phyloP scores from a whole-genome alignment of 352 stramenopile species.

The Phytophthora megakarya region DNA sequence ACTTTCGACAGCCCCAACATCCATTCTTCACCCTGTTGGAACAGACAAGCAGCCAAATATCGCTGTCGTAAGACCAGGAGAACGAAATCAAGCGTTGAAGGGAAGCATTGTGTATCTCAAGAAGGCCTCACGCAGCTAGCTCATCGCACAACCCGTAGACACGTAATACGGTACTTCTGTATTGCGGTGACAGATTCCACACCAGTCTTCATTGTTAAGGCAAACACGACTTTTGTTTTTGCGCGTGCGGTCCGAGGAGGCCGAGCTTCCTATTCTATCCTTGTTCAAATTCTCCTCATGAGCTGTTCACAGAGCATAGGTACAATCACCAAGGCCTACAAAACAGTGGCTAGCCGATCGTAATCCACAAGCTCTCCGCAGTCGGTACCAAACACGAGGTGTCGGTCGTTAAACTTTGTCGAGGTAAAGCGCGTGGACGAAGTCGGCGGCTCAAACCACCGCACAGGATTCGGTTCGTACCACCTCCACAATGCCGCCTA shows the following conservation, averaged over 20 bases:
- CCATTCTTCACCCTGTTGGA: neutral
- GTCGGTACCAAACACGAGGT: slow-evolving; percentile 81
- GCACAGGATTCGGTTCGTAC: slow-evolving; percentile 80
- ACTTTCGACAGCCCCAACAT: slow-evolving; percentile 1
- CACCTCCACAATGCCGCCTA: slow-evolving; percentile 84
- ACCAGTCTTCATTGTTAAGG: slow-evolving; percentile 18
- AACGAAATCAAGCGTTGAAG: slow-evolving; percentile 50
- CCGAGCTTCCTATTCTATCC: slow-evolving; percentile 44
- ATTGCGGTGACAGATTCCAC: slow-evolving; percentile 4
- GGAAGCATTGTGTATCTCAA: slow-evolving; percentile 71
- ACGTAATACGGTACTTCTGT: no score
- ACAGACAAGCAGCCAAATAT: slow-evolving; percentile 20
- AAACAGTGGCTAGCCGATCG: slow-evolving; percentile 66
- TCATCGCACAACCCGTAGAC: slow-evolving; percentile 8
- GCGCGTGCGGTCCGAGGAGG: slow-evolving; percentile 11
- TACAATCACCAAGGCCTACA: slow-evolving; percentile 40
- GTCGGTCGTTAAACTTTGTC: slow-evolving; percentile 70
- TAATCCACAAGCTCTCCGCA: slow-evolving; percentile 79
- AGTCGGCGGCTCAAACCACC: slow-evolving; percentile 67
- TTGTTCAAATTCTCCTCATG: slow-evolving; percentile 32
- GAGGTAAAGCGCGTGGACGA: slow-evolving; percentile 66
- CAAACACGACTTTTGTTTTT: slow-evolving; percentile 21
- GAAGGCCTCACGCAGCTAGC: slow-evolving; percentile 31
- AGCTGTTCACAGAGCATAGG: slow-evolving; percentile 14
- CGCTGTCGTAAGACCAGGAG: slow-evolving; percentile 45